Conservation (phyloP, 352 stramenopile genomes). For the Globisporangium barbulae region DNA sequence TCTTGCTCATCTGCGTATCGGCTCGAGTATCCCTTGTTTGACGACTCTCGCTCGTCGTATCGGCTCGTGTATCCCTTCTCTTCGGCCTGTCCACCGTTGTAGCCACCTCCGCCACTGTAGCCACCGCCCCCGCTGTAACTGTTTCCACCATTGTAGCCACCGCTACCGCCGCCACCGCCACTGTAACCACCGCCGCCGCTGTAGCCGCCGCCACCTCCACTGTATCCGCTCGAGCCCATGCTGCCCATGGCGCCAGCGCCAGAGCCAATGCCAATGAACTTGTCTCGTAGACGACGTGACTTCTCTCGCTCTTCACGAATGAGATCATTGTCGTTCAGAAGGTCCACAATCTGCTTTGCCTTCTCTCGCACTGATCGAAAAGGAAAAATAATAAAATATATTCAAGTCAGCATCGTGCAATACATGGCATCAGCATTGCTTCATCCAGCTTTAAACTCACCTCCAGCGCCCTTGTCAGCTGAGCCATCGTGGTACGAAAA, state of each 20-base stretch:
- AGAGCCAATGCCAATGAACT: constrained; percentile 85
- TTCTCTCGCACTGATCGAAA: constrained; percentile 75
- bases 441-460: constrained; percentile 20
- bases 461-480: constrained; percentile 80
- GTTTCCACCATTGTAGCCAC: constrained; percentile 32
- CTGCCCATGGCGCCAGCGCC: constrained; percentile 38
- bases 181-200: constrained; percentile 26
- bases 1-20: constrained; percentile 69
- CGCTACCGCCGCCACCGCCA: constrained; percentile 25
- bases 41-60: constrained; percentile 39
- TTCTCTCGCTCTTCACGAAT: constrained; percentile 89
- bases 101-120: constrained; percentile 22
- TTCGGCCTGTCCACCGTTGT: constrained; percentile 23
- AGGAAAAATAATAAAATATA: background rate
- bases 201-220: constrained; percentile 20
- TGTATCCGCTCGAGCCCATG: constrained; percentile 20
- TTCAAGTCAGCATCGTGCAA: background rate
- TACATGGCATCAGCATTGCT: background rate
- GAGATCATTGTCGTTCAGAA: constrained; percentile 87
- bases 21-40: constrained; percentile 67
- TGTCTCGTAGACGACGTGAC: constrained; percentile 77
- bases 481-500: constrained; percentile 89
- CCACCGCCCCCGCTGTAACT: constrained; percentile 35
- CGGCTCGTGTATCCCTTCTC: constrained; percentile 32
- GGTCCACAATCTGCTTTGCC: constrained; percentile 83